Conservation (phyloP, 768 basidiomycete species). For the Xanthoconium stramineum region DNA sequence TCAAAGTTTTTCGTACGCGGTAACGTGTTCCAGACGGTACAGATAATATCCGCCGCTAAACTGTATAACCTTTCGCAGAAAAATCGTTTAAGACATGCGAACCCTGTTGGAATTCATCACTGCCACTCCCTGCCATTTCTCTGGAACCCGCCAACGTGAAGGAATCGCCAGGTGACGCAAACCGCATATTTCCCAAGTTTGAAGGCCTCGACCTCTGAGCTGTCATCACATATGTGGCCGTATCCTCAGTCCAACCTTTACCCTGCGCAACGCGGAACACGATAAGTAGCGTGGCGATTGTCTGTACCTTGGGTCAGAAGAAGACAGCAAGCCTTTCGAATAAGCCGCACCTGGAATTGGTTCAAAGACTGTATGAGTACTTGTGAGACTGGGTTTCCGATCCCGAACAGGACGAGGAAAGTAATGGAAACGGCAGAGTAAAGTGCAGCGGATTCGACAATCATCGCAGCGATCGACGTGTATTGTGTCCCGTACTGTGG, state of each 20-base stretch:
- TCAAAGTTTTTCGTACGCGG: too few species aligned
- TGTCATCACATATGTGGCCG: not conserved
- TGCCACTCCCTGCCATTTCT: not conserved
- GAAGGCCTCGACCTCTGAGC: not conserved
- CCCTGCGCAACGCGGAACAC: constrained; percentile 11
- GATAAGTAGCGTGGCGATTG: constrained; percentile 5
- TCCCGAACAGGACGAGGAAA: constrained; percentile 28
- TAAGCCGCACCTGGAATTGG: constrained; percentile 24
- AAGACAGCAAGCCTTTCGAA: not conserved
- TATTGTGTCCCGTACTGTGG: constrained; percentile 24
- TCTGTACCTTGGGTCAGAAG: not conserved
- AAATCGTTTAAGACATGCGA: not conserved
- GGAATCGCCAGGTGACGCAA: not conserved
- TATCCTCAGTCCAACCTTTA: constrained; percentile 4
- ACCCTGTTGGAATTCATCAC: not conserved
- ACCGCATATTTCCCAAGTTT: not conserved
- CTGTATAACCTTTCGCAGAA: not conserved
- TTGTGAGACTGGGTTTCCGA: constrained; percentile 22
- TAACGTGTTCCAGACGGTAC: not conserved
- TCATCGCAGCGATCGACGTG: constrained; percentile 31
- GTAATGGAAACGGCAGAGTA: constrained; percentile 27
- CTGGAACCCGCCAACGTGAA: not conserved
- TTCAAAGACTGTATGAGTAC: constrained; percentile 27
- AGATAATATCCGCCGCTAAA: not conserved
- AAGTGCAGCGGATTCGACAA: constrained; percentile 34